Conservation (phyloP, 108 stramenopile genomes). For the Pseudonitzschia delicatissima region DNA sequence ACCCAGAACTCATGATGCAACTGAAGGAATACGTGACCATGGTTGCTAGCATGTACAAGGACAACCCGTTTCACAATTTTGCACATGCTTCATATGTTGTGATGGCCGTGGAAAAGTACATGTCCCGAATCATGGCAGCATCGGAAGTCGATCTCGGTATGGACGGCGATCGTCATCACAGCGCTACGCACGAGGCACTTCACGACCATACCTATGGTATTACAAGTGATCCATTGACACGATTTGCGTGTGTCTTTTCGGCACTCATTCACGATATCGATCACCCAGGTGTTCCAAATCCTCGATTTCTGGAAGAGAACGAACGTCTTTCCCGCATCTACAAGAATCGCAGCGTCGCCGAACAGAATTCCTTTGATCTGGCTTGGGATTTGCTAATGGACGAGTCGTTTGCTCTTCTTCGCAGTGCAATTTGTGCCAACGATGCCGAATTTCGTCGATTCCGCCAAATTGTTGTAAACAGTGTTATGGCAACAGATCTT, state of each 20-base stretch:
- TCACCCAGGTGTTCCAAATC: slow-evolving; percentile 25
- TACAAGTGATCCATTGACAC: slow-evolving; percentile 42
- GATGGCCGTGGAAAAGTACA: slow-evolving; percentile 16
- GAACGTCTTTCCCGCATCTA: slow-evolving; percentile 17
- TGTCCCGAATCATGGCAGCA: neutral
- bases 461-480: slow-evolving; percentile 38
- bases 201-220: slow-evolving; percentile 43
- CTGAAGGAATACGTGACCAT: slow-evolving; percentile 21
- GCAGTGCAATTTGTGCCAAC: slow-evolving; percentile 23
- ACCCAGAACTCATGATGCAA: slow-evolving; percentile 13
- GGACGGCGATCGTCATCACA: neutral
- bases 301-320: slow-evolving; percentile 24
- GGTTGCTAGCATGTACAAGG: slow-evolving; percentile 35
- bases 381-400: slow-evolving; percentile 44
- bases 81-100: slow-evolving; percentile 37
- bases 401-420: slow-evolving; percentile 20
- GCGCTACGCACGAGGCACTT: no score
- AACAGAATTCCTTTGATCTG: slow-evolving; percentile 37
- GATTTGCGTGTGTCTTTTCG: slow-evolving; percentile 54
- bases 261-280: slow-evolving; percentile 65
- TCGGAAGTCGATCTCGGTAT: neutral
- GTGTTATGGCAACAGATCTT: slow-evolving; percentile 52
- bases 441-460: slow-evolving; percentile 27
- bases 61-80: slow-evolving; percentile 48
- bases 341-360: slow-evolving; percentile 34